Evolutionary conservation across 306 rosid species (phyloP).

Genomic region (Alnus rubra): DNA sequence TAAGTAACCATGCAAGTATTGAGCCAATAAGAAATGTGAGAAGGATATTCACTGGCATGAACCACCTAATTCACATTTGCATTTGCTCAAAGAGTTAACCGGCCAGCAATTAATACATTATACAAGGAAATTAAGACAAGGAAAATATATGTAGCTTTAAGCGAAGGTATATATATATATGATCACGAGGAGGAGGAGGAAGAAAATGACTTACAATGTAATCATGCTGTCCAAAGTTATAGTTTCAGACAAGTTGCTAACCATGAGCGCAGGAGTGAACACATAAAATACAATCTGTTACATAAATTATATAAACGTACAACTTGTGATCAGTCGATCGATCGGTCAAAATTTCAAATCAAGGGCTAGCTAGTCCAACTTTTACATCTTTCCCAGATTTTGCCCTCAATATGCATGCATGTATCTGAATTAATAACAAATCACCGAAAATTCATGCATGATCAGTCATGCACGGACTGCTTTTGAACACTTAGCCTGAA

Average conservation of each 20-base stretch:
- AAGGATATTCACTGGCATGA: conserved; percentile 18
- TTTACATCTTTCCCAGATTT: too few species aligned
- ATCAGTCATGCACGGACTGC: too few species aligned
- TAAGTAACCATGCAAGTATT: conserved; percentile 4
- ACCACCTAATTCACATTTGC: conserved; percentile 14
- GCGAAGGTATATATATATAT: neutral
- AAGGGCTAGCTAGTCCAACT: too few species aligned
- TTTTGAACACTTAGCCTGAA: too few species aligned
- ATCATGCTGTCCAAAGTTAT: neutral
- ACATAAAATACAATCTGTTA: conserved; percentile 12
- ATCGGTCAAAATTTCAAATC: too few species aligned
- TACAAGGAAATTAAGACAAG: neutral
- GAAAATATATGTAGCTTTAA: neutral
- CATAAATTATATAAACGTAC: neutral
- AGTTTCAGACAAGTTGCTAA: conserved; percentile 3
- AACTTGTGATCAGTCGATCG: too few species aligned
- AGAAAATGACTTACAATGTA: neutral
- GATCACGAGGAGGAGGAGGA: neutral
- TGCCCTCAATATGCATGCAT: too few species aligned
- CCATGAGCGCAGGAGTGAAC: conserved; percentile 10
- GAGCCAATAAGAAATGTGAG: conserved; percentile 8
- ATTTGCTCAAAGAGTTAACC: neutral
- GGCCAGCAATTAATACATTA: neutral
- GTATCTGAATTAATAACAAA: too few species aligned
- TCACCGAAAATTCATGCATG: too few species aligned